Evolutionary conservation across 441 rosid genomes (phyloP), one percentile per base, ranked within the genome.

Genomic region (Gossypium aridum): DNA sequence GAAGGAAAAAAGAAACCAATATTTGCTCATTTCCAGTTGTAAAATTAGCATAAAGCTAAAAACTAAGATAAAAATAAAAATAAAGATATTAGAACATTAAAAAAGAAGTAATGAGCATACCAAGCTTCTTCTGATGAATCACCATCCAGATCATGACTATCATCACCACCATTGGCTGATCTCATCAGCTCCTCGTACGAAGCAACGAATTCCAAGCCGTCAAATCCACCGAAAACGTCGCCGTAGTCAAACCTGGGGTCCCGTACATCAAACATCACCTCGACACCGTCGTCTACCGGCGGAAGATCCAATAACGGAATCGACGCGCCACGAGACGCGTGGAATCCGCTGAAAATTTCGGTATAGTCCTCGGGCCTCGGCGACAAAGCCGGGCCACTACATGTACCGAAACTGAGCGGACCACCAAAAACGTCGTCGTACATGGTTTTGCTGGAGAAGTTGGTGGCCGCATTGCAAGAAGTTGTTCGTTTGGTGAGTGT

Each of bases 281-380:
- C 90, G 34, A 77, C 87, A 49, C 14, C 7, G 1, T 80, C 87
- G 20, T 83, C 87, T 0, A 81, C 85, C 57, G 79, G 43, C 0
- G 97, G 96, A 73, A 95, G 96, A 90, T 92, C 96, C 49, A 95
- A 92, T 67, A 95, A 91, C 13, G 98, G 99, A 77, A 95, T 87
- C 74, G 96, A 91, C 19, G 91, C 75, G 79, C 89, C 86, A 85
- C 92, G 90, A 75, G 94, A 83, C 17, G 92, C 85, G 79, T 84
- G 92, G 61, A 91, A 90, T 0, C 90, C 87, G 26, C 91, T 85
- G 85, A 95, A 95, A 57, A 92, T 92, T 85, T 92, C 96, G 65
- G 76, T 72, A 69, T 90, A 95, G 83, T 95, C 99, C 63, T 95
- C 96, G 3, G 84, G 86, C 10, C 98, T 87, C 7, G 98, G 99